Evolutionary conservation across 2,329 filamentous ascomycete species (phyloP), one percentile per base, ranked within the genome.

Genomic region (Simplicillium aogashimaense): DNA sequence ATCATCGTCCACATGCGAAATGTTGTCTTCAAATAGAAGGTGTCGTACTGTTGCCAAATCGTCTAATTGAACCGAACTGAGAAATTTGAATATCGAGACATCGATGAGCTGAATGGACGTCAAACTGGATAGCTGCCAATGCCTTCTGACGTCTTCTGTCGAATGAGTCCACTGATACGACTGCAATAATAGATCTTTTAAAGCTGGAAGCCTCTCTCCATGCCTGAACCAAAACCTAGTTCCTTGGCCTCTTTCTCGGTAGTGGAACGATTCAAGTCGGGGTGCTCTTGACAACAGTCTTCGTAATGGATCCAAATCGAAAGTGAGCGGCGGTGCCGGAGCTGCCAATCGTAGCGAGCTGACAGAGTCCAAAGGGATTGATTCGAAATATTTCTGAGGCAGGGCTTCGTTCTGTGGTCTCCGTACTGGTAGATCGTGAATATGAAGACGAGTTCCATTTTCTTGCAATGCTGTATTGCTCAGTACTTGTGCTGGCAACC

Each of bases 101-200:
- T 64, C 63, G 18, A 65, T 46, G 29, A 72, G 55, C 25, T 60
- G 53, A 7, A 73, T 56, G 3, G 54, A 58, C 16, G 54, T 50
- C 20, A 73, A 56, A n/a, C 45, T 46, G 4, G 65, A 64, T 44
- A 73, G 63, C 47, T 70, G 59, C 68, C 69, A 73, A 42, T 72
- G 66, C 14, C 43, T 46, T 2, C 42, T 46, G 5, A 68, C 66
- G 4, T 61, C 60, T 3, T 58, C 52, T 0, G 47, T 36, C 1
- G 52, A 53, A 45, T 73, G 70, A 9, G 59, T 53, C 70, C 70
- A 72, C 52, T 72, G 64, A 45, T 74, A 73, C 2, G 65, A 69
- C 37, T 59, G 60, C 30, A 74, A 51, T 2, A 50, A 53, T 3
- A 73, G 53, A 7, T 66, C 58, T 15, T 47, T 49, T 5, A 73